A percentile compares a stretch with the other conserved stretches of the same genome.
phyloP scores from a whole-genome alignment of 441 rosid species.

The Syzygium syzygioides region DNA sequence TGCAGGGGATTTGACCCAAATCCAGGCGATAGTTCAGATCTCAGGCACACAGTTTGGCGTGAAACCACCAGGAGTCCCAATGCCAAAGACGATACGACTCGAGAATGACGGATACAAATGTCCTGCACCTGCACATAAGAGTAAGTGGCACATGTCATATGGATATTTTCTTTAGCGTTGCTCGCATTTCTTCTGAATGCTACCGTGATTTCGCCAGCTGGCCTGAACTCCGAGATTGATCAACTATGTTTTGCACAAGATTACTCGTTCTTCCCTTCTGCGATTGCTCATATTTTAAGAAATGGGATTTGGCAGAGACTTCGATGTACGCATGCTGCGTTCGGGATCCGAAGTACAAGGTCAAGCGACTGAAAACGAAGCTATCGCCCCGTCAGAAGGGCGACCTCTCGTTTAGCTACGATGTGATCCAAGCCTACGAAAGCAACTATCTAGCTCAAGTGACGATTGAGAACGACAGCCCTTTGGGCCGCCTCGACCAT shows the following conservation, averaged over 20 bases:
- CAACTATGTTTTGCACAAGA: background rate
- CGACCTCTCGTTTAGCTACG: constrained; percentile 10
- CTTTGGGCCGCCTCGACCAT: constrained; percentile 7
- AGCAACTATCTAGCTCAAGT: constrained; percentile 13
- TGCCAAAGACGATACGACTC: constrained; percentile 11
- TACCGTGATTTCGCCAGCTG: background rate
- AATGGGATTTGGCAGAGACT: background rate
- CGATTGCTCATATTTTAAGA: background rate
- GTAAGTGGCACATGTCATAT: background rate
- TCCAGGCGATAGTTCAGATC: background rate
- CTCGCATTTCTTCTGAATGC: background rate
- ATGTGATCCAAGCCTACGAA: constrained; percentile 6
- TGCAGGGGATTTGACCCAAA: constrained; percentile 5
- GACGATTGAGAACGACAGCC: constrained; percentile 9
- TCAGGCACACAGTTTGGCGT: constrained; percentile 8
- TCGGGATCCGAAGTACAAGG: constrained; percentile 10
- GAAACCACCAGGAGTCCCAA: constrained; percentile 6
- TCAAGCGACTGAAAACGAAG: constrained; percentile 5
- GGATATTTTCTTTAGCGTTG: background rate
- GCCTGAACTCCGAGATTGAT: background rate
- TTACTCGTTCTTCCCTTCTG: background rate
- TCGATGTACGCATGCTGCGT: constrained; percentile 11
- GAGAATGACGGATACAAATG: constrained; percentile 7
- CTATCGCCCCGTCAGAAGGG: constrained; percentile 4
- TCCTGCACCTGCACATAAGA: background rate